A percentile compares a stretch with the other conserved stretches of the same genome.
Conservation (phyloP, 148 eudicot genomes). For the Nepenthes mirabilis region DNA sequence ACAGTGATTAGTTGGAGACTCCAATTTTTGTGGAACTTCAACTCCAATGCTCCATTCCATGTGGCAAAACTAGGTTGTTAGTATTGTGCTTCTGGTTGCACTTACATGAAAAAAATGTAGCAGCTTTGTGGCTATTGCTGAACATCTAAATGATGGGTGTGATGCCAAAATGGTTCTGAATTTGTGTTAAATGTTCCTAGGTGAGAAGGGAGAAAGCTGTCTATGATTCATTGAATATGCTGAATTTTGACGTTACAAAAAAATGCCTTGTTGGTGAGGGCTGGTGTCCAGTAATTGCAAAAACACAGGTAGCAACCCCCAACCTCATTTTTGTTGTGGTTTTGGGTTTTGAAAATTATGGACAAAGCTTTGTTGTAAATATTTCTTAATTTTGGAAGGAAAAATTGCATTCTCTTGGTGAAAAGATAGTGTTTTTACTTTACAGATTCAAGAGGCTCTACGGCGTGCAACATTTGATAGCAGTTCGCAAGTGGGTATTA, state of each 20-base stretch:
- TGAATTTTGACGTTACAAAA: constrained; percentile 96
- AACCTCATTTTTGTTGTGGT: too few species aligned
- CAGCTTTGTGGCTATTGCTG: too few species aligned
- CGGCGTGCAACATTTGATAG: constrained; percentile 96
- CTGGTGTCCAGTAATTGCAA: constrained; percentile 96
- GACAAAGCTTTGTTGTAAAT: neutral
- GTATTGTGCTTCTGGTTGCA: too few species aligned
- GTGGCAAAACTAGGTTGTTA: too few species aligned
- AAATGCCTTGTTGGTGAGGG: constrained; percentile 99
- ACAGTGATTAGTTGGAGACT: too few species aligned
- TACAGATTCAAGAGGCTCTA: constrained; percentile 83
- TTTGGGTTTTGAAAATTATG: neutral
- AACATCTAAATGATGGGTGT: too few species aligned
- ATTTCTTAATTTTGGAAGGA: neutral
- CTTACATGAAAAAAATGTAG: too few species aligned
- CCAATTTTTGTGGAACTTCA: too few species aligned
- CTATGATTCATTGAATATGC: constrained; percentile 93
- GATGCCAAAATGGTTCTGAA: neutral
- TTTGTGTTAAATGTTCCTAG: constrained; percentile 20
- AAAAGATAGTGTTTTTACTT: constrained; percentile 6
- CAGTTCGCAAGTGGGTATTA: constrained; percentile 88
- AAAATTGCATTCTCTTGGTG: neutral
- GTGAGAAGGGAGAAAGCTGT: constrained; percentile 98
- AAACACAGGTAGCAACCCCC: constrained; percentile 40
- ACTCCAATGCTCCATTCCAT: too few species aligned